Base-by-base conservation (phyloP, 225 moss, liverwort and hornwort species). In the Pseudoscleropodium purum region DNA sequence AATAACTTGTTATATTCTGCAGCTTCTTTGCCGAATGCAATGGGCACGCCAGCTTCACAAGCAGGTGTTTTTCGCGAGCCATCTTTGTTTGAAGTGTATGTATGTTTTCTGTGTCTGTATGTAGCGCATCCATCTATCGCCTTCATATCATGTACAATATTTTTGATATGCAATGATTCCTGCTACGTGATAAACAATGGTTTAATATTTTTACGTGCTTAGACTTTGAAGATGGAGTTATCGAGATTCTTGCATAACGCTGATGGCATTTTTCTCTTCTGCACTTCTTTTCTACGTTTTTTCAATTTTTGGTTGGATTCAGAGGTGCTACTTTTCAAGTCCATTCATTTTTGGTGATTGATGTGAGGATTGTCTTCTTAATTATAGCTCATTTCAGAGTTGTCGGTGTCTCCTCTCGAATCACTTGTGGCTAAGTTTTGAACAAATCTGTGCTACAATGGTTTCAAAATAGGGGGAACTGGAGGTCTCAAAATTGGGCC, bases 401-500 rank as follows among this genome's bases (percentile, higher is more conserved):
- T 78, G 17, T 85, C 52, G 9, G 57, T 92, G 36, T 72, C 69
- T 51, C 69, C 60, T 88, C 85, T 90, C 37, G 83, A 88, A 67
- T 66, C 64, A 66, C 54, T n/a, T 33, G 18, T 91, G 67, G 56
- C 80, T 56, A 45, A 77, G 30, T 89, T 88, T 85, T 85, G 41
- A 91, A 72, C 59, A 60, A 66, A 79, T 82, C 51, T 86, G 86
- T 88, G 47, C 84, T 70, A 31, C 76, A 84, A 93, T 92, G 96
- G 86, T 86, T 86, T 93, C 15, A 89, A 89, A 86, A 66, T 93
- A 89, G 92, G 91, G 75, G 95, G 94, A 45, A 88, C 75, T 91
- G 95, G 93, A 85, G 91, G 89, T 91, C 93, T 93, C 74, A 93
- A 87, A 90, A 83, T 87, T 85, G 93, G 91, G 45, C 70, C 90